Evolutionary conservation across 352 stramenopile species (phyloP), one percentile per base, ranked within the genome.

Genomic region (Globisporangium ultimum): DNA sequence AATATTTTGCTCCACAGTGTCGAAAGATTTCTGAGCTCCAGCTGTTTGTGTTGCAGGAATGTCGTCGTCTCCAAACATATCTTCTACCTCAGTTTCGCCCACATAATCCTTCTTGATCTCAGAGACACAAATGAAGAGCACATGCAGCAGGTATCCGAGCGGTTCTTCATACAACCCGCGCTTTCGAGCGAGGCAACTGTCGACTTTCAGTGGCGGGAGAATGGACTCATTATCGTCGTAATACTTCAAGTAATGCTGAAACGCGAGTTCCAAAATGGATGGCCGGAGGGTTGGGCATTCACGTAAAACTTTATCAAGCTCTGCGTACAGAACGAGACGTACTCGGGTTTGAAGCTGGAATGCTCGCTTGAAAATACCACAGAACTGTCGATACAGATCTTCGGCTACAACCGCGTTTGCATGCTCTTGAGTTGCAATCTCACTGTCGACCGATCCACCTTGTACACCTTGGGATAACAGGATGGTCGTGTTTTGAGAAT

Each of bases 361-460:
- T 1, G 72, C 73, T 1, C 66, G 62, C 36, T 73, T 73, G 49
- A 88, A 88, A 38, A 85, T 68, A 7, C 75, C 72, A 43, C 68
- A 71, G 55, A 88, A 88, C 50, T 88, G 78, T 1, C 78, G 78
- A 48, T 78, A 88, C 0, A 84, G 53, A 51, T 84, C 70, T 45
- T 84, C 75, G 9, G 72, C 72, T 0, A 75, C 55, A 4, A 80
- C 59, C 3, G 70, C 61, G n/a, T 77, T 76, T 9, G 59, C 59
- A 17, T 78, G 68, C 13, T 80, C 68, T 53, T 79, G 67, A 4
- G 74, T 78, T 5, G 64, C 74, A 21, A 76, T 32, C 17, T 76
- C 71, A 41, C 21, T 66, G 17, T 61, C 58, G 21, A 58, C 34
- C 2, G 43, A 51, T 5, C 58, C 62, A 20, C 21, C 48, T 0